phyloP scores from a whole-genome alignment of 108 stramenopile genomes.

The Pseudonitzschia multistriata region DNA sequence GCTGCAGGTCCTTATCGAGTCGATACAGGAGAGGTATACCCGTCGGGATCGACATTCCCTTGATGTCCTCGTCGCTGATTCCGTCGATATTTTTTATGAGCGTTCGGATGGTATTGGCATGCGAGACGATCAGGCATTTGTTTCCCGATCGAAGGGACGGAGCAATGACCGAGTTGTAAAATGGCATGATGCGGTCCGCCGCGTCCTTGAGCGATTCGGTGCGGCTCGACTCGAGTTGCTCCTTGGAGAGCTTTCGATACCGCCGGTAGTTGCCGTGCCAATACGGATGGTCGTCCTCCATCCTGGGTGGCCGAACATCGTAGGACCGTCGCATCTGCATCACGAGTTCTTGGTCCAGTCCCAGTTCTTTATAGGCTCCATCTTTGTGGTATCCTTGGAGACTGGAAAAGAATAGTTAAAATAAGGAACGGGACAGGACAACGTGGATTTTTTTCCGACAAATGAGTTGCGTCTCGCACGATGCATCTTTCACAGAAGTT shows the following conservation, averaged over 20 bases:
- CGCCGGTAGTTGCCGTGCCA: constrained; percentile 86
- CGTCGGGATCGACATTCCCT: constrained; percentile 83
- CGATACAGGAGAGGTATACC: constrained; percentile 81
- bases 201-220: constrained; percentile 75
- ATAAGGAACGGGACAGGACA: background rate
- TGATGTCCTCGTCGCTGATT: constrained; percentile 84
- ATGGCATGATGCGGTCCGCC: constrained; percentile 79
- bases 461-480: too few species aligned
- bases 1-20: constrained; percentile 77
- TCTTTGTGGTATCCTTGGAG: constrained; percentile 87
- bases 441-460: too few species aligned
- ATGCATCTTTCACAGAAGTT: too few species aligned
- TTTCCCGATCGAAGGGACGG: constrained; percentile 70
- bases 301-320: constrained; percentile 65
- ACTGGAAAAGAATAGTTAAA: background rate
- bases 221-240: constrained; percentile 59
- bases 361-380: constrained; percentile 63
- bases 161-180: constrained; percentile 73
- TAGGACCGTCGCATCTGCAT: constrained; percentile 84
- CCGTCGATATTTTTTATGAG: constrained; percentile 83
- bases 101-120: constrained; percentile 86
- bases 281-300: constrained; percentile 83
- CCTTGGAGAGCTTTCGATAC: constrained; percentile 57
- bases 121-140: constrained; percentile 74
- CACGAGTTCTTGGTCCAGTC: constrained; percentile 75